Evolutionary conservation across 2,329 filamentous ascomycete genomes (phyloP), one percentile per base, ranked within the genome.

Genomic region (Hypoxylon sp.): DNA sequence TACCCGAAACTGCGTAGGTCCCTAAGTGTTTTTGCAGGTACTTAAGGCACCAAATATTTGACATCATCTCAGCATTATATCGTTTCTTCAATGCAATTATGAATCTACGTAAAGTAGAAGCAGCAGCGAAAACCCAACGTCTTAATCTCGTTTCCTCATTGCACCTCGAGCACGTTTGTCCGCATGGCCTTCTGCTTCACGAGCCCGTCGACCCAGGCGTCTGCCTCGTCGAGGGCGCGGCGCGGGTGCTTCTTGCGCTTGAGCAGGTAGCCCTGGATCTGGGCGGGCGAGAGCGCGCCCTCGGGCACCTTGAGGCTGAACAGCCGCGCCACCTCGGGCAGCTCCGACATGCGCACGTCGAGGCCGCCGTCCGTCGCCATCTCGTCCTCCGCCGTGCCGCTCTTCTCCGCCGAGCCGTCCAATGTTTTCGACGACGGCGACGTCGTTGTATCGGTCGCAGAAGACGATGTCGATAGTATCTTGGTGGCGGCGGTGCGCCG

Each of bases 181-280:
- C 77, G 78, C 47, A 72, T 70, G 56, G 76, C 77, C 72, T 83
- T 86, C 71, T 83, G 81, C 68, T 73, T 75, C 27, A 80, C 43
- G 60, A 81, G 73, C 1, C 76, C 81, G 53, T 79, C 75, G 1
- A 86, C 81, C 85, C 85, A 88, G 4, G 64, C 72, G 2, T 75
- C 74, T 2, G 80, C 80, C 67, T 87, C 83, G 17, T 75, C 73
- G 27, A 87, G 68, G 2, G 87, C 86, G 64, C 78, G 76, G 8
- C 75, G 73, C 5, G 86, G 85, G 29, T 79, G 77, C 74, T 82
- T 83, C 74, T 88, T 88, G 38, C 84, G 75, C 72, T 85, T 86
- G 41, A 88, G 74, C 55, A 89, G 67, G 70, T 87, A 89, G 0
- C 85, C 86, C 69, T 88, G 86, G 37, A 89, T 82, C 70, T 88